Conservation (phyloP, 345 rosid species). For the Citrus australasica region DNA sequence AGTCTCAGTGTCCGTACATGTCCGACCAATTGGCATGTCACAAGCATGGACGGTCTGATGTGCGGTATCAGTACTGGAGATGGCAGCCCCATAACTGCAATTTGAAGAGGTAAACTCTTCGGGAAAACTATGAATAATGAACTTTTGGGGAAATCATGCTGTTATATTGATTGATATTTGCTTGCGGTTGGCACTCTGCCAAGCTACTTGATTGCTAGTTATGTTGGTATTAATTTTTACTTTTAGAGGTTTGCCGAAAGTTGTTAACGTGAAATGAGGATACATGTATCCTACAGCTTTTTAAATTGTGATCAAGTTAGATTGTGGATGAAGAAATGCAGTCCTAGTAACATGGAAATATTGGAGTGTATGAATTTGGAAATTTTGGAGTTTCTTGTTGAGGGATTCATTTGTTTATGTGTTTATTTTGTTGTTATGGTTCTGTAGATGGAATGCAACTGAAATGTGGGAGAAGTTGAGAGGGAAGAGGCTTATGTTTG, state of each 20-base stretch:
- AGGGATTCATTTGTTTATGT: not conserved
- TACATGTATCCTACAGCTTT: not conserved
- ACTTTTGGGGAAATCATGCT: not conserved
- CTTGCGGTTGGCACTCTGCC: not conserved
- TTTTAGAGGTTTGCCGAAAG: not conserved
- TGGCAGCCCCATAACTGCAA: slow-evolving; percentile 95
- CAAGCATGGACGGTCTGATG: slow-evolving; percentile 89
- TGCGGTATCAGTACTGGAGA: slow-evolving; percentile 80
- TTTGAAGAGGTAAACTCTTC: slow-evolving; percentile 51
- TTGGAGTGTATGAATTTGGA: no score
- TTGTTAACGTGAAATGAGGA: not conserved
- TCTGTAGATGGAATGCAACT: slow-evolving; percentile 69
- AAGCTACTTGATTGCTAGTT: not conserved
- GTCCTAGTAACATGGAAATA: not conserved
- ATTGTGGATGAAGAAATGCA: not conserved
- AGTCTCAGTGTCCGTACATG: slow-evolving; percentile 91
- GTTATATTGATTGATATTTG: not conserved
- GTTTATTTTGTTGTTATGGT: not conserved
- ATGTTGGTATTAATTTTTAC: not conserved
- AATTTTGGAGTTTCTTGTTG: not conserved
- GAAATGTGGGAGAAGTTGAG: slow-evolving; percentile 98
- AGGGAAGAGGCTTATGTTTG: slow-evolving; percentile 91
- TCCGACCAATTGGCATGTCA: slow-evolving; percentile 96
- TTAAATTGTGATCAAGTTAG: slow-evolving; percentile 4
- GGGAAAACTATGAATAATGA: not conserved